Percentiles rank a stretch among this genome's conserved stretches.
These are phyloP conservation scores for Tulasnella sp. DNA, from an alignment of 768 basidiomycete genomes.

Conservation along the genomic window DNA sequence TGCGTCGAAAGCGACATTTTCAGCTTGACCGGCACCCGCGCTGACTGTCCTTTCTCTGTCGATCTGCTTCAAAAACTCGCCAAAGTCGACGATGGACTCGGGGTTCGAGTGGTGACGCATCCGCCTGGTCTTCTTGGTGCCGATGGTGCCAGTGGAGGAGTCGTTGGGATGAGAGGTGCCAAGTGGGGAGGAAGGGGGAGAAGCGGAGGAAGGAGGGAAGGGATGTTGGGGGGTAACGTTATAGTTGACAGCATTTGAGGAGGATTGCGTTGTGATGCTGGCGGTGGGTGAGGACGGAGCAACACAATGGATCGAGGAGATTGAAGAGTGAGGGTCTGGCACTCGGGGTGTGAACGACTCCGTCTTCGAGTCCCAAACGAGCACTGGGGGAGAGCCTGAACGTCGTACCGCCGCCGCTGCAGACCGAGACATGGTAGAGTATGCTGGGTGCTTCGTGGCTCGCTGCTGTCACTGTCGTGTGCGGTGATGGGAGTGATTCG, in stretches of 20 bases:
- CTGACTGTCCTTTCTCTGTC: background rate
- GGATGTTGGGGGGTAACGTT: background rate
- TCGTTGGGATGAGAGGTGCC: background rate
- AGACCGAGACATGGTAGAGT: background rate
- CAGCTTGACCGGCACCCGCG: background rate
- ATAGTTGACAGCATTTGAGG: background rate
- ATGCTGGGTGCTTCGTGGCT: background rate
- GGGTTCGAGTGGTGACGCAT: slow-evolving; percentile 1
- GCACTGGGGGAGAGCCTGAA: background rate
- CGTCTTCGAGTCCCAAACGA: slow-evolving; percentile 5
- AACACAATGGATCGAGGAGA: background rate
- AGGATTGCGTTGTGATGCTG: background rate
- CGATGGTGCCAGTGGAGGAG: background rate
- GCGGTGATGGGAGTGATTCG: background rate
- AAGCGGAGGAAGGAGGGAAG: background rate
- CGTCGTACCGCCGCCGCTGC: background rate
- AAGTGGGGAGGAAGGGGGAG: background rate
- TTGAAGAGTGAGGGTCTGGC: slow-evolving; percentile 4
- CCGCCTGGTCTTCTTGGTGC: background rate
- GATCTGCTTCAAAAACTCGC: slow-evolving; percentile 9
- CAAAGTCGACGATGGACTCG: slow-evolving; percentile 10
- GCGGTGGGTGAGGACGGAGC: background rate
- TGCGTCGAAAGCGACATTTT: background rate
- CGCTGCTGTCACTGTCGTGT: background rate
- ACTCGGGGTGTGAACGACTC: slow-evolving; percentile 2